Percentiles rank a stretch among this genome's conserved stretches.
Evolutionary conservation across 2,329 filamentous ascomycete genomes (phyloP).

Genomic region (Fusarium dlaminii): DNA sequence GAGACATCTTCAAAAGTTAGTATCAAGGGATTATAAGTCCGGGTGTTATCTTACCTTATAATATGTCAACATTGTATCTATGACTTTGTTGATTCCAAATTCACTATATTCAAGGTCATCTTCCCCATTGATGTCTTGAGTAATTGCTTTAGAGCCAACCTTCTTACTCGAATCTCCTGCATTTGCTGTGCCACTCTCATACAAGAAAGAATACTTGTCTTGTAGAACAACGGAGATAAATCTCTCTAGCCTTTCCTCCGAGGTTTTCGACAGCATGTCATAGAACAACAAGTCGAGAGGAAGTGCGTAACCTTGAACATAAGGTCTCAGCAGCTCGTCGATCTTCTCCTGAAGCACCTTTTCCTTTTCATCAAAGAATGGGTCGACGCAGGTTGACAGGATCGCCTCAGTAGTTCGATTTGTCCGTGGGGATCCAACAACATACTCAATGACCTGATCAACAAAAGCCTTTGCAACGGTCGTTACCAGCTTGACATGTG

Average conservation of each 20-base stretch:
- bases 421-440: slow-evolving; percentile 37
- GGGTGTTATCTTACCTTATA: slow-evolving; percentile 49
- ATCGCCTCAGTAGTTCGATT: slow-evolving; percentile 36
- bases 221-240: neutral
- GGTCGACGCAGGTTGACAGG: slow-evolving; percentile 39
- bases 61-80: slow-evolving; percentile 57
- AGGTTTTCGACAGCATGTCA: neutral
- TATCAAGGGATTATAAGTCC: neutral
- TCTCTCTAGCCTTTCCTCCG: neutral
- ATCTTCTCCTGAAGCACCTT: slow-evolving; percentile 45
- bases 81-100: slow-evolving; percentile 51
- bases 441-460: slow-evolving; percentile 48
- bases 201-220: neutral
- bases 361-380: slow-evolving; percentile 48
- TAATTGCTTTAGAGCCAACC: neutral
- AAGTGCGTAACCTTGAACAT: slow-evolving; percentile 43
- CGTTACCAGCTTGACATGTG: slow-evolving; percentile 48
- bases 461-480: slow-evolving; percentile 48
- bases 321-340: slow-evolving; percentile 52
- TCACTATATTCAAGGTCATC: slow-evolving; percentile 8
- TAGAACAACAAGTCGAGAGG: slow-evolving; percentile 47
- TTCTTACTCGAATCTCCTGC: neutral
- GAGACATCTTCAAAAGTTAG: slow-evolving; percentile 48
- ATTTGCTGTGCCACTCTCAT: neutral
- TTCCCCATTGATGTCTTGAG: neutral